Conservation (phyloP, 148 eudicot genomes). For the Oxyria digyna region DNA sequence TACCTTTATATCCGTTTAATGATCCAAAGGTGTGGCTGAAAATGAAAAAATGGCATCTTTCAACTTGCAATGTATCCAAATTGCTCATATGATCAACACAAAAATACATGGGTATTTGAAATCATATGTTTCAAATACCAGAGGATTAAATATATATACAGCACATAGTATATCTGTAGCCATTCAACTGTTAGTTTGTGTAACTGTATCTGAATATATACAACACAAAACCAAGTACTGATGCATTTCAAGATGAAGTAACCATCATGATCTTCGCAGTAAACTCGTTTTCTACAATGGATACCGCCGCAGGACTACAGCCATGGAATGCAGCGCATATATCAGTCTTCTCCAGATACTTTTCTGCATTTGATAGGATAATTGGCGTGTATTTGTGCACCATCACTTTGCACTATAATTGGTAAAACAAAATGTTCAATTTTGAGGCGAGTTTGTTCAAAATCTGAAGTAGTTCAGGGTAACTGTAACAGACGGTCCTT, state of each 20-base stretch:
- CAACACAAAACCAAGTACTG: background rate
- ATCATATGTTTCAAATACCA: background rate
- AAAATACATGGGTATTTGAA: background rate
- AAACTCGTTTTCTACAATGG: constrained; percentile 10
- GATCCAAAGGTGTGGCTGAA: background rate
- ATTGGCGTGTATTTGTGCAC: constrained; percentile 73
- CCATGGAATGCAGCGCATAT: constrained; percentile 64
- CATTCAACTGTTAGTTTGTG: background rate
- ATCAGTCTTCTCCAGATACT: constrained; percentile 51
- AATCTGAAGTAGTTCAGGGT: too few species aligned
- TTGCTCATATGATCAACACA: background rate
- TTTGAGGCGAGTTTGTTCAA: too few species aligned
- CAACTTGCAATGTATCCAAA: background rate
- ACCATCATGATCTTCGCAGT: constrained; percentile 20
- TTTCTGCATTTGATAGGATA: constrained; percentile 41
- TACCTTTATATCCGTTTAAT: too few species aligned
- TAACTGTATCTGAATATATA: background rate
- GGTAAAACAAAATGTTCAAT: too few species aligned
- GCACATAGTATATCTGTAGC: too few species aligned
- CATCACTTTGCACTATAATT: constrained; percentile 67
- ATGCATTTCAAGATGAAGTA: constrained; percentile 15
- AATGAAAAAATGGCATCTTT: too few species aligned
- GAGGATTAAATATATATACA: too few species aligned
- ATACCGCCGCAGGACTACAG: constrained; percentile 21
- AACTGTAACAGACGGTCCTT: too few species aligned